These are phyloP conservation scores for Globisporangium heterothallicum DNA, from an alignment of 352 stramenopile species.

Conservation along the genomic window DNA sequence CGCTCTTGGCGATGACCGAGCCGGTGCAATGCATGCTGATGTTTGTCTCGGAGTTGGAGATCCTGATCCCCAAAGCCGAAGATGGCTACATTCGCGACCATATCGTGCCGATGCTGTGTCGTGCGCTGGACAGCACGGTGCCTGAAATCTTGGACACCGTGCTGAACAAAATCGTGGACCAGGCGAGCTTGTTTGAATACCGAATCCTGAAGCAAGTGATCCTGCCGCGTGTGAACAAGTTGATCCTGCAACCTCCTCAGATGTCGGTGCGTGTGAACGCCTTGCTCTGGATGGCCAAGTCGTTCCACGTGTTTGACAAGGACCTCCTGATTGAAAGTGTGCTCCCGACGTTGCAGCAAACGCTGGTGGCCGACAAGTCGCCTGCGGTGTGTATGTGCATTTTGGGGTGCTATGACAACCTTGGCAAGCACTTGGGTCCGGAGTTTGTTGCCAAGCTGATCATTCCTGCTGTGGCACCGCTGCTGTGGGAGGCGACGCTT, in stretches of 20 bases:
- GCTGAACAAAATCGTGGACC: constrained; percentile 85
- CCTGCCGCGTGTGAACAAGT: constrained; percentile 77
- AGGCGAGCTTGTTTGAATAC: constrained; percentile 86
- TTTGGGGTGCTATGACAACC: constrained; percentile 82
- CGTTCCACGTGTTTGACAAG: constrained; percentile 88
- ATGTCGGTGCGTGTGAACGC: constrained; percentile 83
- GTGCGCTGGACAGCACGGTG: constrained; percentile 76
- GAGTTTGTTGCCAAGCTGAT: constrained; percentile 84
- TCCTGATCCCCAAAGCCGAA: constrained; percentile 78
- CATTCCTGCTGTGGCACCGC: constrained; percentile 67
- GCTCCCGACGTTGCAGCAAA: constrained; percentile 67
- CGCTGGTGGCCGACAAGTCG: constrained; percentile 74
- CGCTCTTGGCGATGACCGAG: constrained; percentile 76
- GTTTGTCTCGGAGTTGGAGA: constrained; percentile 83
- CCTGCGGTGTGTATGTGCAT: constrained; percentile 86
- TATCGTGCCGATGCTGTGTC: constrained; percentile 83
- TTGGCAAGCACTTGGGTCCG: constrained; percentile 80
- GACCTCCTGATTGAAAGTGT: constrained; percentile 81
- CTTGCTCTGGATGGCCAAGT: constrained; percentile 82
- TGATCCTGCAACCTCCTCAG: constrained; percentile 80
- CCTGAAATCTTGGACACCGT: constrained; percentile 85
- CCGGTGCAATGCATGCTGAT: constrained; percentile 88
- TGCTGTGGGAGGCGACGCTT: constrained; percentile 74
- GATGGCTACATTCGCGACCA: constrained; percentile 88
- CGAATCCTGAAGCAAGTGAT: constrained; percentile 86